Conservation (phyloP, 805 yeast genomes). For the Dipodascopsis tothii region DNA sequence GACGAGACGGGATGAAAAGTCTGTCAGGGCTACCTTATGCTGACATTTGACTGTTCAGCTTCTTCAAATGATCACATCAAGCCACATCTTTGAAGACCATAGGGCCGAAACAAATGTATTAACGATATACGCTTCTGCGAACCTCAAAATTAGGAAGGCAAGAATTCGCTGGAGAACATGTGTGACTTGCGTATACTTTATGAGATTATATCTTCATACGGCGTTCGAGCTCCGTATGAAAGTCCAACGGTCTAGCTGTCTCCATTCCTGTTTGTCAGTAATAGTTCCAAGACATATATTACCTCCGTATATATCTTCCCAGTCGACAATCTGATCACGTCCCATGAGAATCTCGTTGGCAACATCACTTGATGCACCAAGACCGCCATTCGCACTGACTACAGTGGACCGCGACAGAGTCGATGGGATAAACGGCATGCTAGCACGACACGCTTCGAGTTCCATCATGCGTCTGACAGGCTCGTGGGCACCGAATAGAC, state of each 20-base stretch:
- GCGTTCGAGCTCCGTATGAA: constrained; percentile 15
- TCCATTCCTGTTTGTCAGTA: constrained; percentile 15
- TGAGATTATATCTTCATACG: constrained; percentile 7
- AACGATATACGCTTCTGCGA: no score
- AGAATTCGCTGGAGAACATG: no score
- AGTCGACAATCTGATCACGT: constrained; percentile 69
- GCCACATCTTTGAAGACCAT: no score
- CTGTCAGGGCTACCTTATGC: no score
- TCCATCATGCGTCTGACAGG: constrained; percentile 93
- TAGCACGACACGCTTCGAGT: constrained; percentile 41
- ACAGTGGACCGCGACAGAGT: constrained; percentile 25
- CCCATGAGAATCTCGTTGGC: constrained; percentile 74
- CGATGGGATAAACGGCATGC: constrained; percentile 19
- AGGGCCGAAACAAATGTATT: no score
- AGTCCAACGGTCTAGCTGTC: constrained; percentile 8
- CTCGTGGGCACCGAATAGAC: constrained; percentile 85
- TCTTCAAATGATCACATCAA: no score
- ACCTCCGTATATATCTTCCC: constrained; percentile 73
- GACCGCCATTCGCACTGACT: constrained; percentile 28
- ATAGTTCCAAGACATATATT: background rate
- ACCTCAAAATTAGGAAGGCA: no score
- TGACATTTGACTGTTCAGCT: no score
- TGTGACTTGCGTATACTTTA: no score
- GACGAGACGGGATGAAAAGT: no score
- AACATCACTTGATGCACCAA: constrained; percentile 50